A percentile compares a stretch with the other conserved stretches of the same genome.
Conservation (phyloP, 202 grass and related monocot species). For the Thinopyrum obtusiflorum region DNA sequence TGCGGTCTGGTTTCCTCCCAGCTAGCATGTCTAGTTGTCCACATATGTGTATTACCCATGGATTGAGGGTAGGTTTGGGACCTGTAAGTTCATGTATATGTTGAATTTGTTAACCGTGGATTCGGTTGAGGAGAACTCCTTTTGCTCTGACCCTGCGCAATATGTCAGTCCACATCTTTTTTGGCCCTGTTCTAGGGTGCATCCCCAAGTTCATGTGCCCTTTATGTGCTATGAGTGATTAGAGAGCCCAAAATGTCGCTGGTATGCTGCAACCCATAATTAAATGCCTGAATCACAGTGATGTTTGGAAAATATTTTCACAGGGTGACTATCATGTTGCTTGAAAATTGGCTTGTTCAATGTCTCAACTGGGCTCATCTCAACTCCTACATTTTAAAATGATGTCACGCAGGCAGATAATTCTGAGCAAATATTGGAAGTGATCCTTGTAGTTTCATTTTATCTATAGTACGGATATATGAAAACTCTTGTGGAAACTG, state of each 20-base stretch:
- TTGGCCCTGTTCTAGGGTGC: background rate
- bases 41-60: background rate
- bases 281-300: background rate
- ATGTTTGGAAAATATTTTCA: background rate
- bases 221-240: background rate
- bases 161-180: background rate
- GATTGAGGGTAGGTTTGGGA: background rate
- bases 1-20: background rate
- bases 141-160: background rate
- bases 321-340: background rate
- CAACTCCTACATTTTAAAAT: background rate
- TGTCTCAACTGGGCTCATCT: background rate
- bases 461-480: background rate
- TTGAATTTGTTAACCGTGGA: background rate
- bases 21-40: background rate
- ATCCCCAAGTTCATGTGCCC: background rate
- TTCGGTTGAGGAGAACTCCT: background rate
- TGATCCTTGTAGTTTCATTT: background rate
- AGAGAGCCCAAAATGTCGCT: background rate
- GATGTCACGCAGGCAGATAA: background rate
- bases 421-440: background rate
- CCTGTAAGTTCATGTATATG: background rate
- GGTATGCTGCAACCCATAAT: background rate
- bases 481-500: background rate
- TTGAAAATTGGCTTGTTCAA: background rate